Base-by-base conservation (phyloP, 2,329 filamentous ascomycete species). In the Hypocreales sp. region DNA sequence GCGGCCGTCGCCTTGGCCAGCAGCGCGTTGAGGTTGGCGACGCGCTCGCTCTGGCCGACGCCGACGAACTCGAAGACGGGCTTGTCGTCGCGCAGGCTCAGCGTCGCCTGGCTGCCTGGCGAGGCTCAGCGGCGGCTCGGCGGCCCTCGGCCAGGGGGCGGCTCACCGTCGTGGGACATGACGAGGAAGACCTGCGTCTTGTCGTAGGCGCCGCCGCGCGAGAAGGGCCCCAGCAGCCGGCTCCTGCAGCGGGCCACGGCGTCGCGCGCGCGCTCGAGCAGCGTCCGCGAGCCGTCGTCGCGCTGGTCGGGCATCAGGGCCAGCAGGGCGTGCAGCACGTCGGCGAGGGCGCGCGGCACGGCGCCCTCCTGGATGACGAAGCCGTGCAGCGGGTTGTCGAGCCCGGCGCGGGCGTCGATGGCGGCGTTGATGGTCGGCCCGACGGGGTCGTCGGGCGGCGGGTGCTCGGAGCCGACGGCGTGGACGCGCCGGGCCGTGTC, bases 361-460 rank as follows among this genome's bases (percentile, higher is more conserved):
- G 65, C 60, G 1, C 72, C 72, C 35, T 79, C 72, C 42, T 78
- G 60, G 11, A 78, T 66, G 3, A 78, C 63, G 36, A 66, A 77
- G 4, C 69, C 72, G 43, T 75, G 64, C 11, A 72, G 48, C 0
- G 64, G 60, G 36, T 73, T 67, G 2, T 56, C 45, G 16, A 61
- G 27, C 4, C 26, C 55, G 15, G 53, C 47, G 11, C 71, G 56
- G 39, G 66, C 63, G 46, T 77, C 72, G 23, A 78, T 73, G 27
- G 72, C 56, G 11, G 68, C 64, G 5, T 62, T 71, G 38, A 77
- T 76, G 2, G 67, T 72, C 10, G 72, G 72, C 0, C 72, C 72
- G 7, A 69, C 52, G 0, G 68, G 68, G 22, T 60, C 56, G 24
- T 64, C 59, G 1, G 58, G 51, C 7, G 57, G 56, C 3, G 66